Evolutionary conservation across 2,329 filamentous ascomycete genomes (phyloP).

Genomic region (Botrytis hyacinthi): DNA sequence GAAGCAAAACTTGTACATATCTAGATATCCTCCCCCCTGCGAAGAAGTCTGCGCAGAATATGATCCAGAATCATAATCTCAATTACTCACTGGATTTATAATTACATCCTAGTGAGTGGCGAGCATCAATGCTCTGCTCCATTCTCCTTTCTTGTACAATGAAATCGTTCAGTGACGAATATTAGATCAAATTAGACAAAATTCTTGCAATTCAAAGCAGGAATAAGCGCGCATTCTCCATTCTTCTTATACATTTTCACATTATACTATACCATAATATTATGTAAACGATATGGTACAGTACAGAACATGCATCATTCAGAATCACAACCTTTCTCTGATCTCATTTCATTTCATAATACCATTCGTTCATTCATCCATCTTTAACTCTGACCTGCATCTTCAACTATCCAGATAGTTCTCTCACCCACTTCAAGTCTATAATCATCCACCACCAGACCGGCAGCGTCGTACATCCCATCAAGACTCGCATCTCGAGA

Average conservation of each 20-base stretch:
- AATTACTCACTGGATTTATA: not conserved
- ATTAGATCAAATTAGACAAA: not conserved
- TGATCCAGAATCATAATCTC: not conserved
- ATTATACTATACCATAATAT: not conserved
- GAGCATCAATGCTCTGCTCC: not conserved
- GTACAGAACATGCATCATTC: not conserved
- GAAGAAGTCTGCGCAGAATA: not conserved
- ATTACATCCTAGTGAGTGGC: not conserved
- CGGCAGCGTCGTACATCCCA: not conserved
- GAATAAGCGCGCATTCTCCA: not conserved
- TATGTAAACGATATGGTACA: not conserved
- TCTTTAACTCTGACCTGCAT: not conserved
- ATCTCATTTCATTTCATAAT: not conserved
- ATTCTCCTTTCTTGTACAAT: not conserved
- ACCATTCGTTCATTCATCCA: not conserved
- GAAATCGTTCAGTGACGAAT: not conserved
- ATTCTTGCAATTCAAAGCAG: not conserved
- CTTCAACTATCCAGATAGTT: not conserved
- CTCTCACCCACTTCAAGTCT: not conserved
- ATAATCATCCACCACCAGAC: not conserved
- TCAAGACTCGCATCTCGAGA: not conserved
- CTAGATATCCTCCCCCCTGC: not conserved
- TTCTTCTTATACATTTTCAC: not conserved
- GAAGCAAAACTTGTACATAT: not conserved
- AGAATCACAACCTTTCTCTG: not conserved